Conservation (phyloP, 2,329 filamentous ascomycete genomes). For the Ophiosphaerella herpotricha region DNA sequence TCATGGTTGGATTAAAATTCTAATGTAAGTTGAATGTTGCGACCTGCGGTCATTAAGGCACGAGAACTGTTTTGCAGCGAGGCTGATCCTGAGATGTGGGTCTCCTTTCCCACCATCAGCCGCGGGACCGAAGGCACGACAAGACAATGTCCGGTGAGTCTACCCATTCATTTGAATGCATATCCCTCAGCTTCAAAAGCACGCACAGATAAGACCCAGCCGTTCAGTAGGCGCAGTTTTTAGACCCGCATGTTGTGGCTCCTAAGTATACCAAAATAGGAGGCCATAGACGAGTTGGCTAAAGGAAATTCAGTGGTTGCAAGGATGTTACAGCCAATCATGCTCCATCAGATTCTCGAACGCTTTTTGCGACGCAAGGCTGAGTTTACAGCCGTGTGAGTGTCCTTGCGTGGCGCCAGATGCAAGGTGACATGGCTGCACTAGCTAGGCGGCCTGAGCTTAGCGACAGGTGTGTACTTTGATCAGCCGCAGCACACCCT, state of each 20-base stretch:
- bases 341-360: no score
- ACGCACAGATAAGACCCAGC: no score
- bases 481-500: neutral
- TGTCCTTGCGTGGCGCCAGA: neutral
- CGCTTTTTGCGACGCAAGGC: neutral
- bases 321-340: neutral
- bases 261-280: no score
- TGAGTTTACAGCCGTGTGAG: neutral
- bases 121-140: neutral
- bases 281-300: no score
- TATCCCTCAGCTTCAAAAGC: no score
- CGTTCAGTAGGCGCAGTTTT: no score
- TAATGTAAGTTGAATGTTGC: neutral
- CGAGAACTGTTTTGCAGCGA: neutral
- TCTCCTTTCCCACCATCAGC: neutral
- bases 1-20: neutral
- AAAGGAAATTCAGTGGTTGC: neutral
- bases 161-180: no score
- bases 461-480: neutral
- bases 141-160: no score
- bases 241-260: no score
- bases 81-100: neutral
- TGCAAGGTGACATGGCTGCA: neutral
- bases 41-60: neutral
- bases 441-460: neutral